A percentile compares a stretch with the other conserved stretches of the same genome.
These are phyloP conservation scores for Boletus vinaceobasis DNA, from an alignment of 768 basidiomycete genomes.

Conservation along the genomic window DNA sequence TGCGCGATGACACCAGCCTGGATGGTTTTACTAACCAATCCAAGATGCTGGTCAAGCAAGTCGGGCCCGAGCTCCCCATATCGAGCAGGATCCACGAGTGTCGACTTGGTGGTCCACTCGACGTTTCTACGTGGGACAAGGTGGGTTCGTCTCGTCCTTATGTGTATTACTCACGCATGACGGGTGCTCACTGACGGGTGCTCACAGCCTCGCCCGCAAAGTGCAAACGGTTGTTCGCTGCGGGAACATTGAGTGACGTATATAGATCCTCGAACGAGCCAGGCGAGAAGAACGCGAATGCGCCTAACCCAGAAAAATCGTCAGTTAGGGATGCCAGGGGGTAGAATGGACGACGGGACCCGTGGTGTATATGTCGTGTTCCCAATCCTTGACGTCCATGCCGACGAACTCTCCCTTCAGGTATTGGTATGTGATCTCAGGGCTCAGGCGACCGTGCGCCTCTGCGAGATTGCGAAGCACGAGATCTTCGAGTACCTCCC, in stretches of 20 bases:
- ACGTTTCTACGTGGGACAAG: constrained; percentile 11
- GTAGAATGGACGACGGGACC: constrained; percentile 23
- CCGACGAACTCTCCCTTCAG: constrained; percentile 22
- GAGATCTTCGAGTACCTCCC: constrained; percentile 23
- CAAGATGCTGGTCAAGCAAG: constrained; percentile 9
- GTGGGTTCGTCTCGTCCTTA: too few relatives aligned
- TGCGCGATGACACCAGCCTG: background rate
- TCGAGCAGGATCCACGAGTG: background rate
- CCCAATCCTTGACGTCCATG: constrained; percentile 35
- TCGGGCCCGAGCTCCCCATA: background rate
- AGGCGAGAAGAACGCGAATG: constrained; percentile 40
- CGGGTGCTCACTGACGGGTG: too few relatives aligned
- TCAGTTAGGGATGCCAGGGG: background rate
- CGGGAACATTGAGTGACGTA: constrained; percentile 29
- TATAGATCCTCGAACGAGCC: constrained; percentile 37
- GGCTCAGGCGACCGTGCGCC: constrained; percentile 9
- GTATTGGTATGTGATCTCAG: constrained; percentile 15
- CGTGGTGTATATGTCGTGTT: constrained; percentile 28
- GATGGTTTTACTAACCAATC: background rate
- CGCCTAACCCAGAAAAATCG: constrained; percentile 26
- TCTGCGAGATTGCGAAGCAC: constrained; percentile 25
- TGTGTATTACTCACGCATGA: constrained; percentile 10
- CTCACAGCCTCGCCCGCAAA: constrained; percentile 17
- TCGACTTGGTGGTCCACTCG: constrained; percentile 32
- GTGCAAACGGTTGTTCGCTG: constrained; percentile 17